Percentiles rank a stretch among this genome's conserved stretches.
phyloP scores from a whole-genome alignment of 345 rosid genomes.

The Rhodomyrtus tomentosa region DNA sequence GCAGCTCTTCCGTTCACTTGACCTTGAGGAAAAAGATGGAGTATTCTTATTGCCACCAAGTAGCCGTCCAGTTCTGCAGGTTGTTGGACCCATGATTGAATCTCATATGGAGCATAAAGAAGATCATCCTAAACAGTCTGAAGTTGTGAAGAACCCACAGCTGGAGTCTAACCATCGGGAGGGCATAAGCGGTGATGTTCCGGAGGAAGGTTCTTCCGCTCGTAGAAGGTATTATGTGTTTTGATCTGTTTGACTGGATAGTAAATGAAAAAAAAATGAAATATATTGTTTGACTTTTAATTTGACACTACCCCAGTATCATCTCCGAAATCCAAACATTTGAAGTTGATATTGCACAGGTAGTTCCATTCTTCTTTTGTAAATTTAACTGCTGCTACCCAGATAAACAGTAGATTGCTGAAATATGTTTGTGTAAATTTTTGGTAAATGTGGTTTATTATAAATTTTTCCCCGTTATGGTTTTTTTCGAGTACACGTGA shows the following conservation, averaged over 20 bases:
- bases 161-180: constrained; percentile 6
- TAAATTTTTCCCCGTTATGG: not conserved
- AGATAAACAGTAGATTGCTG: not conserved
- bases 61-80: constrained; percentile 38
- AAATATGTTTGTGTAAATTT: too few species aligned
- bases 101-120: constrained; percentile 22
- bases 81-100: constrained; percentile 49
- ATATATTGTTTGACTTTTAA: not conserved
- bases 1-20: constrained; percentile 56
- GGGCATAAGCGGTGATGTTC: constrained; percentile 12
- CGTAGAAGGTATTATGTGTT: constrained; percentile 39
- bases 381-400: not conserved
- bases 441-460: too few species aligned
- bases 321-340: not conserved
- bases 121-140: constrained; percentile 10
- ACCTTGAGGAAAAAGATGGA: constrained; percentile 56
- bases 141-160: constrained; percentile 11
- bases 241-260: not conserved
- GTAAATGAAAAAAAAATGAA: not conserved
- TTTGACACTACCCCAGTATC: not conserved
- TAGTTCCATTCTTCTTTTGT: not conserved
- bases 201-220: constrained; percentile 38
- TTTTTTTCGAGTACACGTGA: not conserved
- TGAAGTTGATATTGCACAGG: not conserved
- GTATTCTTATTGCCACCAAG: constrained; percentile 50